phyloP scores from a whole-genome alignment of 1,284 basidiomycete genomes.

The Rhodotorula glutinis region DNA sequence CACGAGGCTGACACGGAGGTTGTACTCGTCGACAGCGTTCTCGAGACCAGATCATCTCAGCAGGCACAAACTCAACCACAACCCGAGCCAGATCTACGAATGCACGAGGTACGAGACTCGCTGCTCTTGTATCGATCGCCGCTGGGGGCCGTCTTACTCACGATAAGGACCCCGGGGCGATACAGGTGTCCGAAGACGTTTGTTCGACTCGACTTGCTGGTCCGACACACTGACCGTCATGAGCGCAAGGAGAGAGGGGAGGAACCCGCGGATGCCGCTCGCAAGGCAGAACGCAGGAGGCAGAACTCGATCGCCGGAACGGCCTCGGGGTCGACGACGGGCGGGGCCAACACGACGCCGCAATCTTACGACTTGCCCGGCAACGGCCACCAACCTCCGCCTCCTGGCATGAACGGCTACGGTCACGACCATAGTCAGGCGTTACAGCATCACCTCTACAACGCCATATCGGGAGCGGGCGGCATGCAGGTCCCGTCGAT shows the following conservation, averaged over 20 bases:
- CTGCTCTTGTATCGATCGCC: too few relatives aligned
- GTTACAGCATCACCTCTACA: constrained; percentile 17
- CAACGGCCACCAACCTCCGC: constrained; percentile 1
- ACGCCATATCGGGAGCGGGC: constrained; percentile 1
- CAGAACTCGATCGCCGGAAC: constrained; percentile 9
- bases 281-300: constrained; percentile 15
- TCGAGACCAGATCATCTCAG: constrained; percentile 36
- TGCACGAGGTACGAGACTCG: constrained; percentile 21
- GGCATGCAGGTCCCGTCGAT: constrained; percentile 6
- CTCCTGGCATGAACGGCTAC: constrained; percentile 7
- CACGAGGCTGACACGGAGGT: too few relatives aligned
- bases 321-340: not conserved
- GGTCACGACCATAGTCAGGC: constrained; percentile 16
- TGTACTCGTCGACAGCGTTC: constrained; percentile 28
- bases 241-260: constrained; percentile 30
- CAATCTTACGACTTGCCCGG: constrained; percentile 20
- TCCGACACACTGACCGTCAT: constrained; percentile 37
- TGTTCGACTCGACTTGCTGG: constrained; percentile 36
- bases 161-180: not conserved
- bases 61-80: constrained; percentile 39
- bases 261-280: constrained; percentile 4
- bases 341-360: not conserved
- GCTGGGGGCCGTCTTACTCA: not conserved
- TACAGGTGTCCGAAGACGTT: constrained; percentile 38
- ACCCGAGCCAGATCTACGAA: constrained; percentile 28